A percentile compares a stretch with the other conserved stretches of the same genome.
Conservation (phyloP, 768 basidiomycete genomes). For the Russula ochroleuca region DNA sequence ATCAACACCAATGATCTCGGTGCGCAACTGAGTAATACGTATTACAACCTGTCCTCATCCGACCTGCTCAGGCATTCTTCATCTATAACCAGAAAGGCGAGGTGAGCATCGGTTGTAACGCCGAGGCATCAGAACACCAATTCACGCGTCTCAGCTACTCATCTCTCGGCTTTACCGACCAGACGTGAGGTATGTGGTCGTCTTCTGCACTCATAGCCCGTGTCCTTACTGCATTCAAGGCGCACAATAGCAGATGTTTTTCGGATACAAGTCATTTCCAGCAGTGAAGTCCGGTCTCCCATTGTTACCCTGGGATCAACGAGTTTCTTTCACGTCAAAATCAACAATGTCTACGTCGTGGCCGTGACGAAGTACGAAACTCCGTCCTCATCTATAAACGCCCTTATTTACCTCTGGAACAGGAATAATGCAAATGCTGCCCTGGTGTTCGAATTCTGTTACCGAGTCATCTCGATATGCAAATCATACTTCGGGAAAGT, state of each 20-base stretch:
- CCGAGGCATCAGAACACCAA: neutral
- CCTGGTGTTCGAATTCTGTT: constrained; percentile 95
- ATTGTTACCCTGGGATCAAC: constrained; percentile 97
- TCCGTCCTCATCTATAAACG: neutral
- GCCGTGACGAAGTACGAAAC: constrained; percentile 82
- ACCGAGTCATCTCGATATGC: constrained; percentile 91
- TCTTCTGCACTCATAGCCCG: neutral
- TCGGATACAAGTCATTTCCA: constrained; percentile 97
- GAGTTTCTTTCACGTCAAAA: constrained; percentile 95
- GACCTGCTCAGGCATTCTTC: constrained; percentile 77
- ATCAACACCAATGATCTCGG: constrained; percentile 23
- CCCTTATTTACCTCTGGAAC: neutral
- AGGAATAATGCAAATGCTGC: constrained; percentile 98
- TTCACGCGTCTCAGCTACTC: constrained; percentile 58
- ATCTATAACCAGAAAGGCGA: constrained; percentile 99
- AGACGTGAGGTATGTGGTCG: constrained; percentile 76
- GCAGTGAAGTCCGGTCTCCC: constrained; percentile 93
- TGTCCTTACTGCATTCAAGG: constrained; percentile 41
- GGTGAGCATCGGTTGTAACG: constrained; percentile 41
- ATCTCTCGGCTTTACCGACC: constrained; percentile 95
- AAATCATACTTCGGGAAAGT: constrained; percentile 98
- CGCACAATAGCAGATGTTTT: constrained; percentile 97
- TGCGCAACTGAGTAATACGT: neutral
- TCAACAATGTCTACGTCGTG: constrained; percentile 94
- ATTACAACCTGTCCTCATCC: neutral